These are phyloP conservation scores for Thuja plicata DNA, from an alignment of 83 land plant genomes.

Conservation along the genomic window DNA sequence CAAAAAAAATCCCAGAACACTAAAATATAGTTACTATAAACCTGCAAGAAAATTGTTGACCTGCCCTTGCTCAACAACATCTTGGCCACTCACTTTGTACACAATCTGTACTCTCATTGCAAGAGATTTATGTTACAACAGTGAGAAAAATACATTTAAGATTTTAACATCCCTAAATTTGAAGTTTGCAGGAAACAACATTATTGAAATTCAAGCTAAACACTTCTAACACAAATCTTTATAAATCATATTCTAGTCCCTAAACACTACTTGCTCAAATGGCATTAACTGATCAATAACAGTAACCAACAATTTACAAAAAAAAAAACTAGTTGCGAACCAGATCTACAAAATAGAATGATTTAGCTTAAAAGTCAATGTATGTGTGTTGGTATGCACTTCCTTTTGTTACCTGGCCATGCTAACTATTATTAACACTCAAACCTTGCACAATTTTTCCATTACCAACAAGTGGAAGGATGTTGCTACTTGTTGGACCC, in stretches of 20 bases:
- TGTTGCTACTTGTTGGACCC: slow-evolving; percentile 79
- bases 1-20: slow-evolving; percentile 12
- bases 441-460: slow-evolving; percentile 73
- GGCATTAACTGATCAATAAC: background rate
- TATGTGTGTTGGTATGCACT: background rate
- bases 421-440: slow-evolving; percentile 75
- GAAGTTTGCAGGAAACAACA: background rate
- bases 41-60: slow-evolving; percentile 85
- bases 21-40: slow-evolving; percentile 36
- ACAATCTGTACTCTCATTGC: slow-evolving; percentile 84
- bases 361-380: background rate
- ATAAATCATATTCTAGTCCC: background rate
- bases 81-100: slow-evolving; percentile 77
- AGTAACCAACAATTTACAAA: background rate
- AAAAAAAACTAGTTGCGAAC: background rate
- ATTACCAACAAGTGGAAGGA: slow-evolving; percentile 63
- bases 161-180: background rate
- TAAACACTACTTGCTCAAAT: background rate
- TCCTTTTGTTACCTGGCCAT: slow-evolving; percentile 77
- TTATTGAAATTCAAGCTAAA: background rate
- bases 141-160: background rate
- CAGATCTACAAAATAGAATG: background rate
- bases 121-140: slow-evolving; percentile 73
- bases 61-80: slow-evolving; percentile 86
- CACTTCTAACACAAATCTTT: background rate